Evolutionary conservation across 2,329 filamentous ascomycete species (phyloP), one percentile per base, ranked within the genome.

Genomic region (Fusarium sp.): DNA sequence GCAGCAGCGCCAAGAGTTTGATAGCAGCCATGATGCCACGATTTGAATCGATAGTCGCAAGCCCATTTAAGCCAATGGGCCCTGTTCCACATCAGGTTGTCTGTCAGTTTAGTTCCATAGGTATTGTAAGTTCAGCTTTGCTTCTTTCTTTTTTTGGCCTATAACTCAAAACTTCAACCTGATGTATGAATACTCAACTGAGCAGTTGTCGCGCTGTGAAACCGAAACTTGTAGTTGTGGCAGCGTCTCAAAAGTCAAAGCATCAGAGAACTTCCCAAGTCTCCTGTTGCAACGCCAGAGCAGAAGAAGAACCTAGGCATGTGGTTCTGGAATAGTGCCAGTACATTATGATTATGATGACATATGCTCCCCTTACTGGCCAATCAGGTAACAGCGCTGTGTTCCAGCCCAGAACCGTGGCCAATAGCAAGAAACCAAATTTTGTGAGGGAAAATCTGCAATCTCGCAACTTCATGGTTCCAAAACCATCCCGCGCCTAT

Each of bases 301-400:
- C 23, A 23, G 46, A 46, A 45, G 32, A 51, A 67, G 22, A 22
- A 22, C 22, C 22, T 22, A 22, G 44, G 55, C 70, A 72, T 72
- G 68, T 72, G 68, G 56, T 61, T 54, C 69, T 68, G 41, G 60
- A 65, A 71, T 69, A 67, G 60, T 50, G 46, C 40, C 45, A 51
- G 43, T 51, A 44, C 45, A 19, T 60, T 65, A 47, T 68, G 64
- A 71, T 71, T 70, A 71, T 71, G 70, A 69, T 72, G 70, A 72
- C 70, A 72, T 71, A 61, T 43, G 46, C 53, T 47, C 20, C 32
- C 40, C 23, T 13, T 37, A 45, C 11, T 39, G 33, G 19, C 70
- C 70, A 72, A 72, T 71, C 53, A 72, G 10, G 49, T 52, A 62
- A 61, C 52, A 47, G 27, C 41, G 22, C 39, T 39, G 41, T 62